A percentile compares a stretch with the other conserved stretches of the same genome.
Conservation (phyloP, 805 yeast genomes). For the Myxozyma vanderwaltii region DNA sequence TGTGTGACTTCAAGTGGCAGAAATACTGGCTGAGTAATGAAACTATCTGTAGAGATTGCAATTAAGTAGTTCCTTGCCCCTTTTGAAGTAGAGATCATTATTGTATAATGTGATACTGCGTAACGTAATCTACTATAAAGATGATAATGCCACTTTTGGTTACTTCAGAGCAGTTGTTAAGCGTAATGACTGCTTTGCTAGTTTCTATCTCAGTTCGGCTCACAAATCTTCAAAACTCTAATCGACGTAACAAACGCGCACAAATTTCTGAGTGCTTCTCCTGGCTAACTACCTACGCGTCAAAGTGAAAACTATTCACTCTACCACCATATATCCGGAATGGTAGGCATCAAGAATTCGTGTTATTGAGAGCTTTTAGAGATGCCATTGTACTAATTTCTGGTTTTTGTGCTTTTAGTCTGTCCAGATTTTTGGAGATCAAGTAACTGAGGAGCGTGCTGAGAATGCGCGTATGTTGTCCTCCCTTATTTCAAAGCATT, state of each 20-base stretch:
- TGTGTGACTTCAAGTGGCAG: too few relatives aligned
- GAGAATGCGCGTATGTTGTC: slow-evolving; percentile 79
- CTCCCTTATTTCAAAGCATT: not conserved
- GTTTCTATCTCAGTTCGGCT: too few relatives aligned
- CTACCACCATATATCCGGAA: not conserved
- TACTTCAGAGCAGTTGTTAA: too few relatives aligned
- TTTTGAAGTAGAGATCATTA: too few relatives aligned
- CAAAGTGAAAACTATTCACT: not conserved
- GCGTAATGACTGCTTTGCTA: too few relatives aligned
- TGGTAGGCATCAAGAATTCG: not conserved
- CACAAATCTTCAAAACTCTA: too few relatives aligned
- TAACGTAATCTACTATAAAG: too few relatives aligned
- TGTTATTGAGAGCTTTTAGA: not conserved
- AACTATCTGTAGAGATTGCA: too few relatives aligned
- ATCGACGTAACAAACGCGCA: slow-evolving; percentile 9
- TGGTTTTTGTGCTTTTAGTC: slow-evolving; percentile 49
- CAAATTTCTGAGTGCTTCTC: slow-evolving; percentile 20
- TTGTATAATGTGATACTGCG: too few relatives aligned
- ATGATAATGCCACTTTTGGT: too few relatives aligned
- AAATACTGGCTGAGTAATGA: too few relatives aligned
- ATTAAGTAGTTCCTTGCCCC: too few relatives aligned
- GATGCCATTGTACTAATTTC: not conserved
- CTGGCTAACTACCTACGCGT: slow-evolving; percentile 11
- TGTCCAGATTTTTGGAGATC: slow-evolving; percentile 94
- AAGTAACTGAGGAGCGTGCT: slow-evolving; percentile 95